Conservation (phyloP, 164 flowering plant genomes). For the Warburgia ugandensis region DNA sequence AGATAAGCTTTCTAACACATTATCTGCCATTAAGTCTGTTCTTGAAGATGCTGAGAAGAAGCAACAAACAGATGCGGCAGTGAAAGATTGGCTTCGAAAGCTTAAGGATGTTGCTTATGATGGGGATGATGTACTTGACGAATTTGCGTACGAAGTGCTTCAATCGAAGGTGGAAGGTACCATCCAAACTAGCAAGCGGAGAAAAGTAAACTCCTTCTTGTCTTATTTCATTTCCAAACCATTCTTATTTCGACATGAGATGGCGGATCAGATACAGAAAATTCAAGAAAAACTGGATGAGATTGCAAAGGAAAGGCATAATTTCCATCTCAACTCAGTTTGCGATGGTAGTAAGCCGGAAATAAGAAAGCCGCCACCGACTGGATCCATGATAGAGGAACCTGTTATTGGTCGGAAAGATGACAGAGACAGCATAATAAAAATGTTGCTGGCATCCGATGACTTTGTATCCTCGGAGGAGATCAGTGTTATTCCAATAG, state of each 20-base stretch:
- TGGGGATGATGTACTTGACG: constrained; percentile 2
- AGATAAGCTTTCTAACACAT: not conserved
- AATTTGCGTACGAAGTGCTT: not conserved
- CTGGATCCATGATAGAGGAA: not conserved
- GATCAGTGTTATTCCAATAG: constrained; percentile 4
- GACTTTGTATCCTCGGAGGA: not conserved
- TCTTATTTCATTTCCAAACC: not conserved
- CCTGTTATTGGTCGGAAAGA: constrained; percentile 5
- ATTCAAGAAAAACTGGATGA: constrained; percentile 4
- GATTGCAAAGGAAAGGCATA: not conserved
- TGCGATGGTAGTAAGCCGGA: not conserved
- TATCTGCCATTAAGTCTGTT: not conserved
- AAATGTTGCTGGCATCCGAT: not conserved
- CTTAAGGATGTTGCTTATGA: constrained; percentile 7
- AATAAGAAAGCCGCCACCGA: not conserved
- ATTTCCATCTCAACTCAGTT: not conserved
- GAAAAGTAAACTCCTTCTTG: not conserved
- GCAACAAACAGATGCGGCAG: not conserved
- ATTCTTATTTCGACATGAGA: constrained; percentile 1
- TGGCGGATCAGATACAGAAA: not conserved
- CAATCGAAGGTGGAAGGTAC: not conserved
- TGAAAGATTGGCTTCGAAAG: constrained; percentile 8
- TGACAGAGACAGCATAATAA: constrained; percentile 1
- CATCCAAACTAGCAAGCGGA: not conserved
- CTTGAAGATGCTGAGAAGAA: constrained; percentile 9